Percentiles rank a stretch among this genome's conserved stretches.
Conservation (phyloP, 768 basidiomycete genomes). For the Tephrocybe sp. region DNA sequence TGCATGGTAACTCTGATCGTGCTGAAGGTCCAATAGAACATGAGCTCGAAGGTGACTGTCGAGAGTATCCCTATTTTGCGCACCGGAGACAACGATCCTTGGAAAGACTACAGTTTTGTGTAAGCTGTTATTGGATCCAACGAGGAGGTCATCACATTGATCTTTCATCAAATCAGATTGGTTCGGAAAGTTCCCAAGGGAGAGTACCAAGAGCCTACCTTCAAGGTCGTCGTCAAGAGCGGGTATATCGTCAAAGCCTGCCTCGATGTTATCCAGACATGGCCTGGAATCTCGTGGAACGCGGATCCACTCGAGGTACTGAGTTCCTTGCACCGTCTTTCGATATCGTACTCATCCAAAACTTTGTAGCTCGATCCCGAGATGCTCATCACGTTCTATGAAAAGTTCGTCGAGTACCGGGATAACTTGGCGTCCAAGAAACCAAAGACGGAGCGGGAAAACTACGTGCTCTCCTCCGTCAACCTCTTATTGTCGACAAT, state of each 20-base stretch:
- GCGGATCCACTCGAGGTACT: slow-evolving; percentile 52
- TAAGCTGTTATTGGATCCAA: slow-evolving; percentile 19
- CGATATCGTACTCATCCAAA: background rate
- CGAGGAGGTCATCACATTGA: background rate
- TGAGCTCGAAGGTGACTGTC: slow-evolving; percentile 48
- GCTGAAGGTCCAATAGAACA: slow-evolving; percentile 35
- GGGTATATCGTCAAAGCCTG: slow-evolving; percentile 54
- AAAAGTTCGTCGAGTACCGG: slow-evolving; percentile 42
- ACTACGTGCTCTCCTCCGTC: slow-evolving; percentile 41
- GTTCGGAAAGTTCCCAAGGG: slow-evolving; percentile 47
- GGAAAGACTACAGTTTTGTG: slow-evolving; percentile 59
- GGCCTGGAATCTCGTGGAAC: slow-evolving; percentile 63
- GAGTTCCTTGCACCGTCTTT: background rate
- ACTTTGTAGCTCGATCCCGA: slow-evolving; percentile 53
- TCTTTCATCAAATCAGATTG: slow-evolving; percentile 33
- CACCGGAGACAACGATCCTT: slow-evolving; percentile 44
- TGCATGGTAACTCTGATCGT: background rate
- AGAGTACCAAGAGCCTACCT: slow-evolving; percentile 39
- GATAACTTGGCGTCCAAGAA: slow-evolving; percentile 36
- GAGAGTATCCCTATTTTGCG: slow-evolving; percentile 42
- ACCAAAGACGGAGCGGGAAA: slow-evolving; percentile 37
- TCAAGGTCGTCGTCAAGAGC: slow-evolving; percentile 58
- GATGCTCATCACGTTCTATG: slow-evolving; percentile 51
- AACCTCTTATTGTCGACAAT: slow-evolving; percentile 50
- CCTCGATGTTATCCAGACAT: slow-evolving; percentile 53